Evolutionary conservation across 2,329 filamentous ascomycete genomes (phyloP).

Genomic region (Raffaelea deltoideospora): DNA sequence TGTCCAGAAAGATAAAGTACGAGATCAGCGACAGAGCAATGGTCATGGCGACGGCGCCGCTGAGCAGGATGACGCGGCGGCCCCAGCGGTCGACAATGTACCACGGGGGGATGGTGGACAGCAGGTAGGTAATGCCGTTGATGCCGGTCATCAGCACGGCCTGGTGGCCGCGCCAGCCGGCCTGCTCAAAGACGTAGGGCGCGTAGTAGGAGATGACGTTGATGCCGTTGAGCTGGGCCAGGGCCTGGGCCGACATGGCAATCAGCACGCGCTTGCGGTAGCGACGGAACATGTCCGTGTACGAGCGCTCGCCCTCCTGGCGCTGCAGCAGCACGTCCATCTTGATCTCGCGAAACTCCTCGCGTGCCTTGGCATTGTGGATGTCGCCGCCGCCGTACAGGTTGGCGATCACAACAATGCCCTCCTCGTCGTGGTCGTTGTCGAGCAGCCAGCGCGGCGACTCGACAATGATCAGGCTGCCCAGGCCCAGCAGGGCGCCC

Average conservation of each 20-base stretch:
- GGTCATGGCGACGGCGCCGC: slow-evolving; percentile 79
- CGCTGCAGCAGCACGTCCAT: slow-evolving; percentile 89
- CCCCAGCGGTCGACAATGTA: slow-evolving; percentile 92
- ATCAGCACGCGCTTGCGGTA: slow-evolving; percentile 91
- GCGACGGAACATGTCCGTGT: slow-evolving; percentile 84
- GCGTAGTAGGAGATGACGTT: slow-evolving; percentile 99
- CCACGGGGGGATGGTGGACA: slow-evolving; percentile 91
- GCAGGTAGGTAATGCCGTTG: slow-evolving; percentile 74
- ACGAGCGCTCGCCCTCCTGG: slow-evolving; percentile 87
- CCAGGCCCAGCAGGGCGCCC: slow-evolving; percentile 70
- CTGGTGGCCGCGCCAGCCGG: slow-evolving; percentile 82
- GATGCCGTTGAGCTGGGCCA: slow-evolving; percentile 95
- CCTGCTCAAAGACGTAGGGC: slow-evolving; percentile 88
- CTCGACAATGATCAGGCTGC: slow-evolving; percentile 88
- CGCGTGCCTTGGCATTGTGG: slow-evolving; percentile 78
- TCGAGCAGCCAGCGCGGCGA: slow-evolving; percentile 95
- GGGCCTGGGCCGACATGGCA: slow-evolving; percentile 92
- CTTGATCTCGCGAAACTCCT: slow-evolving; percentile 98
- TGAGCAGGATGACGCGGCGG: slow-evolving; percentile 74
- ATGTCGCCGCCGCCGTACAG: slow-evolving; percentile 93
- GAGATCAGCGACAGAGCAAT: slow-evolving; percentile 79
- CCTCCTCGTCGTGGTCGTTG: slow-evolving; percentile 95
- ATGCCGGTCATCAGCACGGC: slow-evolving; percentile 96
- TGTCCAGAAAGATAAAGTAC: slow-evolving; percentile 86
- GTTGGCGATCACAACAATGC: slow-evolving; percentile 95